phyloP scores from a whole-genome alignment of 2,329 filamentous ascomycete species.

The Trichoderma sp. region DNA sequence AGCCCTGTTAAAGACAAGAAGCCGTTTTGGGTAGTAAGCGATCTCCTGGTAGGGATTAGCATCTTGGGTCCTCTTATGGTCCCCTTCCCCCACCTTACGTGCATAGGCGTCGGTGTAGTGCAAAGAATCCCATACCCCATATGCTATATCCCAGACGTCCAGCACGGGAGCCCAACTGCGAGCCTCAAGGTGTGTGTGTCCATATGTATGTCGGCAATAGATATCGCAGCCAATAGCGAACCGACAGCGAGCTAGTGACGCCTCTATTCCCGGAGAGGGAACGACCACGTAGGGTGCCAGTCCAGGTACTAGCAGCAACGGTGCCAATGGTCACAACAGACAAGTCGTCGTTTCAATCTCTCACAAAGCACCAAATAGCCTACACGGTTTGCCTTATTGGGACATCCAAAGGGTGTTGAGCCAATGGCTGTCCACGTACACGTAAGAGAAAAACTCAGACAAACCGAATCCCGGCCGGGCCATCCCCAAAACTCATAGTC shows the following conservation, averaged over 20 bases:
- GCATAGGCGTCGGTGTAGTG: not conserved
- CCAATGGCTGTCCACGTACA: not conserved
- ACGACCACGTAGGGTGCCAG: not conserved
- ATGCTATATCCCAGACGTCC: not conserved
- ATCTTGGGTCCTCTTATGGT: not conserved
- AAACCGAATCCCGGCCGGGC: not conserved
- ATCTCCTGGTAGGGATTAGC: not conserved
- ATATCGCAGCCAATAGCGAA: not conserved
- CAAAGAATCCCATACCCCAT: not conserved
- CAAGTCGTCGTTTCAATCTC: not conserved
- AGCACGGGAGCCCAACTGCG: not conserved
- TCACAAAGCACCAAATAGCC: not conserved
- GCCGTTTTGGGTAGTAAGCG: not conserved
- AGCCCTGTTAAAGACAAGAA: not conserved
- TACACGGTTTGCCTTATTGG: not conserved
- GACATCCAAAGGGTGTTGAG: not conserved
- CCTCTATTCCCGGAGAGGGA: not conserved
- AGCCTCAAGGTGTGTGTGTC: constrained; percentile 4
- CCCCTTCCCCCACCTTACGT: not conserved
- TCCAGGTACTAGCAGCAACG: not conserved
- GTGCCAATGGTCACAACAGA: not conserved
- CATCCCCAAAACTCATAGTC: not conserved
- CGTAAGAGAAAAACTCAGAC: not conserved
- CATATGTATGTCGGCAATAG: not conserved
- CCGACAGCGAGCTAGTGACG: not conserved